These are phyloP conservation scores for Biscogniauxia mediterranea DNA, from an alignment of 2,329 filamentous ascomycete genomes.

Conservation along the genomic window DNA sequence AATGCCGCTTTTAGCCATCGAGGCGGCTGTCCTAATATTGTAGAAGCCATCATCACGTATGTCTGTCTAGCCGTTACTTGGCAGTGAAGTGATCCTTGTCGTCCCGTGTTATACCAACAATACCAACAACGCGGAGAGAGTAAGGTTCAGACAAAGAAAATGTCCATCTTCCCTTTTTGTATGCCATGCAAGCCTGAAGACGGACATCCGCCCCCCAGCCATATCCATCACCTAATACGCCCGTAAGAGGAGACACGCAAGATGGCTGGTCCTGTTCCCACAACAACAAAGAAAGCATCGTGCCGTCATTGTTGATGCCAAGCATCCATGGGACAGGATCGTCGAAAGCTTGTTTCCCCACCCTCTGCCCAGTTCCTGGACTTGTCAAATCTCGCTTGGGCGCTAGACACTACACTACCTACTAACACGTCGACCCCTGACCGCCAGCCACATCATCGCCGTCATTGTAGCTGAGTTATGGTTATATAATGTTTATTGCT, in stretches of 20 bases:
- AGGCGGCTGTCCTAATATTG: background rate
- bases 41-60: conserved; percentile 6
- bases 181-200: background rate
- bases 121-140: background rate
- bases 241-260: background rate
- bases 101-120: background rate
- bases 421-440: background rate
- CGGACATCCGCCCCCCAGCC: background rate
- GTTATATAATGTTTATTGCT: background rate
- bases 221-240: background rate
- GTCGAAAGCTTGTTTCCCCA: background rate
- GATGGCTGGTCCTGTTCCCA: background rate
- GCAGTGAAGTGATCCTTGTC: background rate
- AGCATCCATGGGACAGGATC: background rate
- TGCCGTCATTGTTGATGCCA: background rate
- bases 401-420: background rate
- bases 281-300: background rate
- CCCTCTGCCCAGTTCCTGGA: background rate
- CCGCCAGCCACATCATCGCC: too few relatives aligned
- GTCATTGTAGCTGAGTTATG: background rate
- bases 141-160: background rate
- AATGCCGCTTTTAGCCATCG: conserved; percentile 10
- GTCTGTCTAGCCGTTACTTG: background rate
- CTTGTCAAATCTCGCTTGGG: background rate
- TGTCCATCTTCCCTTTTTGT: background rate